Evolutionary conservation across 2,329 filamentous ascomycete genomes (phyloP).

Genomic region (Cytospora paraplurivora): DNA sequence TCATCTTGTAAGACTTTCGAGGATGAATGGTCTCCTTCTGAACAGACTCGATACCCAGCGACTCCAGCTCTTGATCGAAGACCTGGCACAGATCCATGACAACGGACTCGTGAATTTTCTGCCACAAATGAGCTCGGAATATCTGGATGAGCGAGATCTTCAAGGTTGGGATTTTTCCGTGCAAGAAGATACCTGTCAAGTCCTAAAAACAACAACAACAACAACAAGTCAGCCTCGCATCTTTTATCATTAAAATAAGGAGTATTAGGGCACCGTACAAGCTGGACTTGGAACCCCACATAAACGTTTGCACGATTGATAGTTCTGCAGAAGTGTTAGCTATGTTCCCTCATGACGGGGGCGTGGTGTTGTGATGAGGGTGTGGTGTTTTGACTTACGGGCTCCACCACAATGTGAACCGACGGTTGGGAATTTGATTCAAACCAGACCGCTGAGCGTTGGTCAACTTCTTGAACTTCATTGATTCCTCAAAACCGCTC

Average conservation of each 20-base stretch:
- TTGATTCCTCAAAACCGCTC: slow-evolving; percentile 47
- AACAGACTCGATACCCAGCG: slow-evolving; percentile 92
- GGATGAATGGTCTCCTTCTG: slow-evolving; percentile 99
- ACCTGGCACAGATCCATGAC: slow-evolving; percentile 99
- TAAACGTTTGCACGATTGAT: slow-evolving; percentile 97
- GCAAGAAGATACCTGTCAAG: slow-evolving; percentile 96
- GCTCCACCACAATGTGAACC: slow-evolving; percentile 94
- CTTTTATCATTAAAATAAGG: too few species aligned
- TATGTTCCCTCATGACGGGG: neutral
- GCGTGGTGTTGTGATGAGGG: neutral
- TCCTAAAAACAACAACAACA: too few species aligned
- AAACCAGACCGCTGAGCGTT: slow-evolving; percentile 96
- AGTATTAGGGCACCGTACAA: too few species aligned
- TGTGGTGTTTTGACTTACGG: neutral
- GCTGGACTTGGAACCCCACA: slow-evolving; percentile 98
- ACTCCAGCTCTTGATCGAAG: slow-evolving; percentile 95
- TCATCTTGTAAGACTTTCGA: slow-evolving; percentile 99
- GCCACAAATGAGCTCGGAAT: slow-evolving; percentile 99
- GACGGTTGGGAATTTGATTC: slow-evolving; percentile 97
- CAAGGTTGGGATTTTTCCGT: slow-evolving; percentile 96
- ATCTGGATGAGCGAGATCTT: slow-evolving; percentile 99
- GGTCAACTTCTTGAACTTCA: slow-evolving; percentile 99
- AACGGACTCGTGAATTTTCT: slow-evolving; percentile 96
- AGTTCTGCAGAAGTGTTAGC: neutral
- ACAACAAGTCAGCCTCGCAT: too few species aligned